A percentile compares a stretch with the other conserved stretches of the same genome.
Evolutionary conservation across 352 stramenopile genomes (phyloP).

Genomic region (Globisporangium camurandrum): DNA sequence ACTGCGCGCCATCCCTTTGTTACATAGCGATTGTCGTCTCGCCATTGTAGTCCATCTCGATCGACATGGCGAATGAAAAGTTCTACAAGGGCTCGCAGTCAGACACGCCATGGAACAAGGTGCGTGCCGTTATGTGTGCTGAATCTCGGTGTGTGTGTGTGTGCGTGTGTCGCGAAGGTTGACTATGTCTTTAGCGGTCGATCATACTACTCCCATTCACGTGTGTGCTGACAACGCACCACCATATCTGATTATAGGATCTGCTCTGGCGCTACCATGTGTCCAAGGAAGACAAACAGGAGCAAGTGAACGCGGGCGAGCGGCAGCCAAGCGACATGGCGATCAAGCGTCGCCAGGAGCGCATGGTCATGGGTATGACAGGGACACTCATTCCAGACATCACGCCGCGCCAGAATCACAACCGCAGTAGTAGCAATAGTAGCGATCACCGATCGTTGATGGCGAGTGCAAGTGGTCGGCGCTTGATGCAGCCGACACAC

Average conservation of each 20-base stretch:
- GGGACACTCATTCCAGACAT: constrained; percentile 37
- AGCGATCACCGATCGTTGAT: background rate
- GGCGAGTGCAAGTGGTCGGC: constrained; percentile 5
- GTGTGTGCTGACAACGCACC: background rate
- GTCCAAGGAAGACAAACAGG: constrained; percentile 36
- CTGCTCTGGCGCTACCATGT: constrained; percentile 46
- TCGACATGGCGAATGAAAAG: constrained; percentile 26
- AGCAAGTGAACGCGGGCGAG: constrained; percentile 30
- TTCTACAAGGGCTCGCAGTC: constrained; percentile 48
- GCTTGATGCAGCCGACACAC: background rate
- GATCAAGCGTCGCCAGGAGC: constrained; percentile 23
- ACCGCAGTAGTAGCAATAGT: background rate
- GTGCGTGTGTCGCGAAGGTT: no score
- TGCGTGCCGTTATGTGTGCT: background rate
- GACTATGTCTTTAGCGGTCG: no score
- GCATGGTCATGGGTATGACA: constrained; percentile 41
- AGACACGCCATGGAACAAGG: constrained; percentile 55
- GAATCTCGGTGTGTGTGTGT: background rate
- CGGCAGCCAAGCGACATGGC: constrained; percentile 17
- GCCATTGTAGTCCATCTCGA: no score
- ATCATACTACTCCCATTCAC: background rate
- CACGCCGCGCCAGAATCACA: constrained; percentile 26
- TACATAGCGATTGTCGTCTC: no score
- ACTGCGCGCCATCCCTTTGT: no score
- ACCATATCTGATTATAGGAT: constrained; percentile 14